Evolutionary conservation across 345 rosid species (phyloP), one percentile per base, ranked within the genome.

Genomic region (Eucalyptus urophylla): DNA sequence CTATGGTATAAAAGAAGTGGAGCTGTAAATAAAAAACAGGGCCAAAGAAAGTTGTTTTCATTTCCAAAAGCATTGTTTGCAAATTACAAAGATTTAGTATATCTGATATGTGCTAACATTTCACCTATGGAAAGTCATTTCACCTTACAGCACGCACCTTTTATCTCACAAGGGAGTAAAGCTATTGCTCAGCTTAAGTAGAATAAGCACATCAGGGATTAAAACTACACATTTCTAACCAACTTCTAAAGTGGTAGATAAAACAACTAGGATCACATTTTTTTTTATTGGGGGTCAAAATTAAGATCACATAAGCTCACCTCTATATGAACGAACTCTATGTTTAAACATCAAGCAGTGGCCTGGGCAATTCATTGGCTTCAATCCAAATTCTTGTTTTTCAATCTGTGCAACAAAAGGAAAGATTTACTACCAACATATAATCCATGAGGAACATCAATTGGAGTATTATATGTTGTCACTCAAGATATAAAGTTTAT

Each of bases 291-390:
- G 51, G 24, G 24, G 10, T 53, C 58, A 53, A 53, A 86, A 47
- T 15, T 45, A 86, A 11, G 58, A 33, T 80, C 80, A n/a, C 56
- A 87, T 50, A 58, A 60, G 62, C 87, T 47, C 33, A 95, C 99
- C 98, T 95, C 96, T 95, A 89, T 96, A 97, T 50, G 99, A 97
- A 50, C 97, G 99, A 89, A 96, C 98, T 91, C 96, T 94, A 87
- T 96, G 96, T 92, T 94, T 94, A 94, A 98, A 98, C 94, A 98
- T 96, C 93, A 98, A 94, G 92, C 99, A 97, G 90, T 98, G 99
- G 50, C 99, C 98, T 53, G 99, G 99, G 90, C 99, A 97, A 90
- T 98, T 98, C 99, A 97, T 98, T 90, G 99, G 99, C 91, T 97
- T 98, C 91, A 98, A 94, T 86, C 99, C 99, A 87, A 96, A 98